Evolutionary conservation across 352 stramenopile species (phyloP), one percentile per base, ranked within the genome.

Genomic region (Phytophthora chlamydospora): DNA sequence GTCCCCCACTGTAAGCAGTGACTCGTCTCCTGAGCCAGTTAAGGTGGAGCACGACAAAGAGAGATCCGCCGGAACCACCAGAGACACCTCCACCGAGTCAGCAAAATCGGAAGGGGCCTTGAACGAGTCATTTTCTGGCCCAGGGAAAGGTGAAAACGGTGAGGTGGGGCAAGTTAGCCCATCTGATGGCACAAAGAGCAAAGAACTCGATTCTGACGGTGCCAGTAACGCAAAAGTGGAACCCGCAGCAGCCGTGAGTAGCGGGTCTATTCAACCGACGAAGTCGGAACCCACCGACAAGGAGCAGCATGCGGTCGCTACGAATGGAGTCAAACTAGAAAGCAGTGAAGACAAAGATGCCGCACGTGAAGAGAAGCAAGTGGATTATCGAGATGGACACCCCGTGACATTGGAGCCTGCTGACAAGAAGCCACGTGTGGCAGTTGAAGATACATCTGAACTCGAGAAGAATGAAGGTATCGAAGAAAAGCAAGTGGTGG

Each of bases 401-500:
- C 21, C 21, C 1, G 21, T 24, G 21, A 24, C 1, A 24, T 1
- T 24, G 21, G 34, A 39, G 34, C 10, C 1, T 11, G 10, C 2
- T 47, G 9, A 21, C 41, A 42, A 46, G 16, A 13, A 57, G n/a
- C 8, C 51, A 8, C 13, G 16, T 27, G 7, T 29, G 39, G 12
- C 34, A 1, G 10, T 34, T 45, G 33, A 55, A 44, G 19, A 11
- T 12, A 27, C 27, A 57, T 38, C 14, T 31, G 38, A 45, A 11
- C 19, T 11, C 14, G 13, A 42, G 6, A 43, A 50, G 41, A 14
- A 38, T 40, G 27, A 62, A 31, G 21, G 4, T 2, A 49, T 47
- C 29, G 42, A 55, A 49, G 51, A 64, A n/a, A 12, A 19, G 19
- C 14, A 54, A 39, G 13, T 21, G 4, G 36, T 19, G 31, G 9